Percentiles rank a stretch among this genome's conserved stretches.
Evolutionary conservation across 257 asterid genomes (phyloP).

Genomic region (Cinchona pubescens): DNA sequence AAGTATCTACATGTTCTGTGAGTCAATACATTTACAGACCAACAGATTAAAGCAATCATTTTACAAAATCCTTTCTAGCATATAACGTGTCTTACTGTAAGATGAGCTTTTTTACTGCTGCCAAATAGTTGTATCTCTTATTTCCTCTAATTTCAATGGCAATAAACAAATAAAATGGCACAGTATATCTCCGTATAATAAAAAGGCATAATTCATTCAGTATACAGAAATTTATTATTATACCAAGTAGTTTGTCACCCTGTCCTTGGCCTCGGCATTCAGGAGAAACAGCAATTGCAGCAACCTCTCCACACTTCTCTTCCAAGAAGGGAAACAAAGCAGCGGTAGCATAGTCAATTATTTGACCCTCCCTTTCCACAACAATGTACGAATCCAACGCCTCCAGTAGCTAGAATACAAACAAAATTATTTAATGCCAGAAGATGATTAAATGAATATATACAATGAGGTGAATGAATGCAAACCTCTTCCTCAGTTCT

Average conservation of each 20-base stretch:
- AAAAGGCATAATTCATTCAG: slow-evolving; percentile 6
- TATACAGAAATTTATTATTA: slow-evolving; percentile 10
- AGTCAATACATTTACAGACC: background rate
- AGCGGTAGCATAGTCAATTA: slow-evolving; percentile 86
- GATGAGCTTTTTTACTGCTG: background rate
- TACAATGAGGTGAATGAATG: slow-evolving; percentile 8
- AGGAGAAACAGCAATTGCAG: slow-evolving; percentile 96
- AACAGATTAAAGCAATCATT: background rate
- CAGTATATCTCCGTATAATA: background rate
- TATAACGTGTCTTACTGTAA: background rate
- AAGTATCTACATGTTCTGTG: background rate
- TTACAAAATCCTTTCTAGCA: background rate
- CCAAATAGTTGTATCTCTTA: background rate
- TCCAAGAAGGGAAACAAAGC: slow-evolving; percentile 77
- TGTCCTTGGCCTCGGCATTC: slow-evolving; percentile 98
- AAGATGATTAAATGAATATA: background rate
- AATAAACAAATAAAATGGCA: background rate
- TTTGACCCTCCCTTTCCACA: slow-evolving; percentile 93
- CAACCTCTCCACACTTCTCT: slow-evolving; percentile 92
- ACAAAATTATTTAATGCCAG: background rate
- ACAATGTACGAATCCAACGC: slow-evolving; percentile 66
- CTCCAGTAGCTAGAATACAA: slow-evolving; percentile 48
- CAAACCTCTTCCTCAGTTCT: slow-evolving; percentile 84
- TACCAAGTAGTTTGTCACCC: slow-evolving; percentile 98
- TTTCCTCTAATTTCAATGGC: background rate